Base-by-base conservation (phyloP, 441 rosid genomes). In the Bocquillonia castaneifolia region DNA sequence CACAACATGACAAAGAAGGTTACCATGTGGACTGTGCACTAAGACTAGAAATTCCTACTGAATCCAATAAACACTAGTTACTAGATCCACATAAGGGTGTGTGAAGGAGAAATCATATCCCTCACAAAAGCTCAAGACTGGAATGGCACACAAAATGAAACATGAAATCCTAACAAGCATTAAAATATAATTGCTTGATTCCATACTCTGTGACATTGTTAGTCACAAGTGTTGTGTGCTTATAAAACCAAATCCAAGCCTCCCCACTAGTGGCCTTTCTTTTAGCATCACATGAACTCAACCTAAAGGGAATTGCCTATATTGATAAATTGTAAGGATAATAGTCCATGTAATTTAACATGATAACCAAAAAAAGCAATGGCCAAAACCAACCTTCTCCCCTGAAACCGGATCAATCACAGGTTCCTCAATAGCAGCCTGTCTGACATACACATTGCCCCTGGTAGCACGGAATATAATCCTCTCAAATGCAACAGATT, bases 401-500 rank as follows among this genome's bases (percentile, higher is more conserved):
- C 93, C 93, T 60, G 94, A 92, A 74, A 77, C 77, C 74, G 99
- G 99, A 81, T 94, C 99, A 47, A 67, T 80, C 55, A 92, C 86
- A 60, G 97, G 87, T 40, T 84, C 94, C 75, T 94, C 92, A 62
- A 83, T 64, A 22, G 75, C 80, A 71, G 80, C 80, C 75, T 87
- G 98, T 80, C 85, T 87, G 53, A 88, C 55, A 64, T 76, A 84
- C 72, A 94, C 89, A 83, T 90, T 90, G n/a, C 96, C 98, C 84
- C 99, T 85, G 64, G 99, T 94, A 61, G 98, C 97, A 78, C 96
- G 97, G 72, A 92, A 92, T 67, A 94, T 77, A 73, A 94, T 90
- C 83, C 97, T 88, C 84, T 94, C 97, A 69, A 88, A 94, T 65
- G 89, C 87, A 84, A 90, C 64, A 47, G 97, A 87, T 76, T 90